Base-by-base conservation (phyloP, 306 rosid species). In the Boehmeria nivea region DNA sequence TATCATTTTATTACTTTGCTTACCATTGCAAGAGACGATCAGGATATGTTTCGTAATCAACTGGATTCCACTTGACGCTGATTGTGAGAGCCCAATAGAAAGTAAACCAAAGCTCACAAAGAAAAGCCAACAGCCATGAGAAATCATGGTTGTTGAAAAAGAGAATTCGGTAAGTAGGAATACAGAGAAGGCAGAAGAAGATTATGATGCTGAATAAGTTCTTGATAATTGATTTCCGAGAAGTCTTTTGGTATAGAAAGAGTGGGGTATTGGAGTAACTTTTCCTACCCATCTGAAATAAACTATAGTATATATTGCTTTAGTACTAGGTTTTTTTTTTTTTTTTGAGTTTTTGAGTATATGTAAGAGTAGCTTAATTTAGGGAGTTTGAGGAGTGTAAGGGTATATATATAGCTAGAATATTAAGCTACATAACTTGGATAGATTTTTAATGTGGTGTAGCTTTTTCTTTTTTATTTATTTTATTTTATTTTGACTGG, bases 21-120 rank as follows among this genome's bases (percentile, higher is more conserved):
- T 57, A 73, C 78, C 70, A 0, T 51, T 52, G 58, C 15, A 45
- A 57, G 48, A 73, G 67, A 25, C 40, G 62, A 6, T 57, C 48
- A 0, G 66, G 71, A 36, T 57, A 39, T 1, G 74, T 64, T 63
- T 57, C 38, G 49, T 58, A 40, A 12, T 58, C 19, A 0, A 64
- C 50, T 15, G 38, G 21, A 27, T 8, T 71, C 76, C 76, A 71
- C 45, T 51, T 71, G 65, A n/a, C 49, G 66, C 6, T 51, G 14
- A 64, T 51, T 20, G 3, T 18, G 44, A 52, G 33, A 12, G 21
- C 43, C 46, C 66, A 64, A 34, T 18, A 28, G 43, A 64, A 27
- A 34, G 71, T 64, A 17, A 64, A 64, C 51, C 62, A 71, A 36
- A 71, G 60, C 57, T 71, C 76, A 1, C 71, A 71, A 2, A 64